Conservation (phyloP, 1,139 yeast genomes). For the Zygoascus meyerae region DNA sequence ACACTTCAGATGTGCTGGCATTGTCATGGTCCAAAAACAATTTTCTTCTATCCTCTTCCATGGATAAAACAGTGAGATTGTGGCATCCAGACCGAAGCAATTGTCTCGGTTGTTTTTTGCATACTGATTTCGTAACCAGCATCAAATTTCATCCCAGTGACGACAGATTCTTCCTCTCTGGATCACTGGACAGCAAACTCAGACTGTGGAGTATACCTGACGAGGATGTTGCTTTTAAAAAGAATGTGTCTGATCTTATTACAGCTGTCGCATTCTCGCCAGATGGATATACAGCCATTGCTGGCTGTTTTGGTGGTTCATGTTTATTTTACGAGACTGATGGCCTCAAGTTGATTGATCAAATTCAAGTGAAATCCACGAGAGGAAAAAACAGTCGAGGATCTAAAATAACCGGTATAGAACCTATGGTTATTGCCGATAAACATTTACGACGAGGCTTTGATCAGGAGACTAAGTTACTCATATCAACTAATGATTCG, state of each 20-base stretch:
- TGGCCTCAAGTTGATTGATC: slow-evolving; percentile 50
- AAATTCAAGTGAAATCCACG: slow-evolving; percentile 49
- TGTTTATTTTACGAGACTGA: slow-evolving; percentile 58
- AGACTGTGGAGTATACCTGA: slow-evolving; percentile 84
- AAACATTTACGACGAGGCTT: slow-evolving; percentile 11
- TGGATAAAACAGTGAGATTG: slow-evolving; percentile 75
- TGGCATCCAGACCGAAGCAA: slow-evolving; percentile 76
- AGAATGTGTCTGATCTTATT: slow-evolving; percentile 44
- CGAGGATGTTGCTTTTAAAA: slow-evolving; percentile 47
- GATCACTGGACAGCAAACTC: slow-evolving; percentile 74
- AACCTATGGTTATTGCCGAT: slow-evolving; percentile 21
- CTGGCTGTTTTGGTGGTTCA: slow-evolving; percentile 80
- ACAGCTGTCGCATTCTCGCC: slow-evolving; percentile 71
- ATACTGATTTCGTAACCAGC: slow-evolving; percentile 77
- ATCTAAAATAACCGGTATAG: slow-evolving; percentile 34
- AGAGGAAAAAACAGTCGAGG: slow-evolving; percentile 32
- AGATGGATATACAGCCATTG: slow-evolving; percentile 57
- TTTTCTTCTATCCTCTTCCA: slow-evolving; percentile 72
- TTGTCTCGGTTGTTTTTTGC: slow-evolving; percentile 61
- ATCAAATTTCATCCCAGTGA: slow-evolving; percentile 81
- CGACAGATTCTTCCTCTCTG: slow-evolving; percentile 81
- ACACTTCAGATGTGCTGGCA: slow-evolving; percentile 61
- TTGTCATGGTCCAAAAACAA: slow-evolving; percentile 88
- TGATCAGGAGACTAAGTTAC: slow-evolving; percentile 26
- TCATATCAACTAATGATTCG: slow-evolving; percentile 69